Evolutionary conservation across 306 rosid species (phyloP).

Genomic region (Astragalus membranaceus): DNA sequence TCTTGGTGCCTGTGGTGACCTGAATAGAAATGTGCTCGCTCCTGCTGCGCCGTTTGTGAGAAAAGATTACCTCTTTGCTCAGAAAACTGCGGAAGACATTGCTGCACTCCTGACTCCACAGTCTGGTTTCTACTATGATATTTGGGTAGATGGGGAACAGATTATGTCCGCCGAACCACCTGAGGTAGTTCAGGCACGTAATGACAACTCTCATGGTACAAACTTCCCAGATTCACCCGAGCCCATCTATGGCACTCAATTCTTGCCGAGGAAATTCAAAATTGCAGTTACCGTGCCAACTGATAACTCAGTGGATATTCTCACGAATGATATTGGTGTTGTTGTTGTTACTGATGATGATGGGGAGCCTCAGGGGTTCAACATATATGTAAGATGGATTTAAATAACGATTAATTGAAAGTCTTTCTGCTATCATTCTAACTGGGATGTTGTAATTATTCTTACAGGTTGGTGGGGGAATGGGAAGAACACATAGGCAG

Average conservation of each 20-base stretch:
- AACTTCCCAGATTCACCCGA: slow-evolving; percentile 87
- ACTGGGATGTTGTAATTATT: slow-evolving; percentile 22
- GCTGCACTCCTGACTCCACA: slow-evolving; percentile 89
- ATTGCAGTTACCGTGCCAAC: slow-evolving; percentile 95
- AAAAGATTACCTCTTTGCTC: slow-evolving; percentile 89
- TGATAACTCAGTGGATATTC: slow-evolving; percentile 93
- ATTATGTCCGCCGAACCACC: slow-evolving; percentile 75
- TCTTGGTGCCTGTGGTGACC: slow-evolving; percentile 97
- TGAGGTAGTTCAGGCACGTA: slow-evolving; percentile 77
- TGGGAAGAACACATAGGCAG: slow-evolving; percentile 97
- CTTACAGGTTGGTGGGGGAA: slow-evolving; percentile 97
- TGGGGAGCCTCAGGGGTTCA: slow-evolving; percentile 92
- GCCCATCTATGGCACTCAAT: slow-evolving; percentile 96
- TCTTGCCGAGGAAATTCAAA: slow-evolving; percentile 95
- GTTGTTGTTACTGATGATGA: slow-evolving; percentile 66
- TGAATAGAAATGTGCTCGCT: slow-evolving; percentile 95
- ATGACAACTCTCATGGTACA: slow-evolving; percentile 87
- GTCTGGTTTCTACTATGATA: slow-evolving; percentile 95
- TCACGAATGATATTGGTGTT: slow-evolving; percentile 87
- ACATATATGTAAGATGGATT: slow-evolving; percentile 69
- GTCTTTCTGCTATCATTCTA: neutral
- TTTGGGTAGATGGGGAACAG: slow-evolving; percentile 94
- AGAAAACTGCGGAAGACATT: slow-evolving; percentile 85
- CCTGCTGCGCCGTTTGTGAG: slow-evolving; percentile 84
- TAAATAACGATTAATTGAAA: neutral